These are phyloP conservation scores for Jasminum sambac DNA, from an alignment of 257 asterid species.

Conservation along the genomic window DNA sequence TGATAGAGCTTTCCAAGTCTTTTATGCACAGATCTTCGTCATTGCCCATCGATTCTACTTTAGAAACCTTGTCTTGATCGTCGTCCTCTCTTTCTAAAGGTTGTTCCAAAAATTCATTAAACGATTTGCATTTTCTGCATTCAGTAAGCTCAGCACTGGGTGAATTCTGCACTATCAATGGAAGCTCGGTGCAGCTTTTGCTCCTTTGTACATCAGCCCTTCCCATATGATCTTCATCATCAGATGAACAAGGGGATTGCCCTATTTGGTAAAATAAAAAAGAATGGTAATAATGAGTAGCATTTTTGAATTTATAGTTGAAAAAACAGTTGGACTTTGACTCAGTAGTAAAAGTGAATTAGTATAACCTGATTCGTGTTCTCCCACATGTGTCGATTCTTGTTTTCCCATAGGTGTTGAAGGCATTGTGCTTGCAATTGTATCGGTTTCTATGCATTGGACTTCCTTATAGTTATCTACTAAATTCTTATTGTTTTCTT, in stretches of 20 bases:
- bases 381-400: conserved; percentile 26
- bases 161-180: conserved; percentile 28
- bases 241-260: conserved; percentile 39
- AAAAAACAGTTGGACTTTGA: too few relatives aligned
- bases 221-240: conserved; percentile 28
- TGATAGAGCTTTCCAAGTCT: conserved; percentile 21
- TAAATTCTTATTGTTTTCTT: conserved; percentile 31
- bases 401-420: conserved; percentile 33
- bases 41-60: conserved; percentile 15
- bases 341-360: not conserved
- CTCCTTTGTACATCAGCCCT: conserved; percentile 36
- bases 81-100: conserved; percentile 16
- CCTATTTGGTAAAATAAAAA: conserved; percentile 18
- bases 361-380: conserved; percentile 30
- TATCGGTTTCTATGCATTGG: conserved; percentile 46
- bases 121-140: conserved; percentile 24
- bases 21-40: conserved; percentile 23
- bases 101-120: conserved; percentile 21
- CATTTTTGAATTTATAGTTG: too few relatives aligned
- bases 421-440: not conserved
- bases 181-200: conserved; percentile 46
- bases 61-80: conserved; percentile 21
- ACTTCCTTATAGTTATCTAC: conserved; percentile 67
- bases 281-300: not conserved
- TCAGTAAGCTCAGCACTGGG: conserved; percentile 26